Percentiles rank a stretch among this genome's conserved stretches.
These are phyloP conservation scores for Aspergillus calidoustus DNA, from an alignment of 2,329 filamentous ascomycete species.

Conservation along the genomic window DNA sequence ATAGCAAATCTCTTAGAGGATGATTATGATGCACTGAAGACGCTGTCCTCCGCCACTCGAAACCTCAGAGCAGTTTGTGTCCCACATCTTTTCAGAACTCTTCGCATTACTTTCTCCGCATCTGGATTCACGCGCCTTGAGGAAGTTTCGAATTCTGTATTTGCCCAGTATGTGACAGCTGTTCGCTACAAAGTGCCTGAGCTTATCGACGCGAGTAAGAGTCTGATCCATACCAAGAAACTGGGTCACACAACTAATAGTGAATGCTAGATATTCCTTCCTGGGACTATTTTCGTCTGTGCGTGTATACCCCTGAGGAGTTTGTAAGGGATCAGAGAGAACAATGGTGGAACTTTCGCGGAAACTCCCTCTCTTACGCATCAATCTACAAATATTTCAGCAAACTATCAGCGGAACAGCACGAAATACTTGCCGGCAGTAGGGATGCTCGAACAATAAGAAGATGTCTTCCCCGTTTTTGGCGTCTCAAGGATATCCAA, in stretches of 20 bases:
- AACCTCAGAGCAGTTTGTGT: not conserved
- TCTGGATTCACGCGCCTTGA: not conserved
- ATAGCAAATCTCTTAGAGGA: not conserved
- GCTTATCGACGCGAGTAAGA: not conserved
- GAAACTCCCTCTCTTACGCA: not conserved
- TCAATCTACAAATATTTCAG: not conserved
- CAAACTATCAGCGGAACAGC: not conserved
- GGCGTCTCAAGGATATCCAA: not conserved
- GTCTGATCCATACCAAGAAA: not conserved
- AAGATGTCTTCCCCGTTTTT: not conserved
- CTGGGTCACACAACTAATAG: not conserved
- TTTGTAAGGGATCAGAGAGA: slow-evolving; percentile 1
- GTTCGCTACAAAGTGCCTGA: not conserved
- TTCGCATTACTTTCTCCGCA: not conserved
- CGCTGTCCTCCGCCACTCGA: not conserved
- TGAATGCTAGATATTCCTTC: not conserved
- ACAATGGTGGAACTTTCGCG: not conserved
- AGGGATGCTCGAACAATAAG: not conserved
- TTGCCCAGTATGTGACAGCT: not conserved
- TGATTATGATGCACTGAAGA: not conserved
- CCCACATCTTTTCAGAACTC: not conserved
- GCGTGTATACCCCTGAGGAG: not conserved
- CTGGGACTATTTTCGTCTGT: slow-evolving; percentile 1
- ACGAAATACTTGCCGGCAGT: not conserved
- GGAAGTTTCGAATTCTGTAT: not conserved